These are phyloP conservation scores for Rheum nobile DNA, from an alignment of 148 eudicot species.

Conservation along the genomic window DNA sequence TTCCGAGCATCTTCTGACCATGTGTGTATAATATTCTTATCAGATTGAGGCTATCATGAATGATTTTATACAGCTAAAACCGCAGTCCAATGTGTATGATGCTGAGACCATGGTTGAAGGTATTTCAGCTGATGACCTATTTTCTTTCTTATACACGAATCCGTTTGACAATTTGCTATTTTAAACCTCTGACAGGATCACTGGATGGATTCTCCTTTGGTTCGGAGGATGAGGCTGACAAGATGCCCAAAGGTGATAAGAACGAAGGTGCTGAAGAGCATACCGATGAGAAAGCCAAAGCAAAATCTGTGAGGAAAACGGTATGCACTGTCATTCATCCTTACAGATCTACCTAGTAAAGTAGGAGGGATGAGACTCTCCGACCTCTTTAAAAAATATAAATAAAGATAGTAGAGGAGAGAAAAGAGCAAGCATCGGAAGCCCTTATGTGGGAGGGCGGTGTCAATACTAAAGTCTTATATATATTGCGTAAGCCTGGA, in stretches of 20 bases:
- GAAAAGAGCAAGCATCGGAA: neutral
- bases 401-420: neutral
- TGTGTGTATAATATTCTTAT: slow-evolving; percentile 5
- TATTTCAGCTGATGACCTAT: neutral
- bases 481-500: neutral
- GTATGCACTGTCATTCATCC: slow-evolving; percentile 23
- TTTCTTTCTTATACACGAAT: neutral
- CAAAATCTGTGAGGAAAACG: slow-evolving; percentile 47
- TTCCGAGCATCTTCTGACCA: neutral
- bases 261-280: slow-evolving; percentile 41
- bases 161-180: neutral
- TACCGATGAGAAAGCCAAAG: slow-evolving; percentile 37
- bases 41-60: slow-evolving; percentile 97
- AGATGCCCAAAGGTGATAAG: slow-evolving; percentile 32
- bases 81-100: slow-evolving; percentile 83
- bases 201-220: slow-evolving; percentile 89
- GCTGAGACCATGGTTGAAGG: slow-evolving; percentile 99
- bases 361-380: neutral
- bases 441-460: neutral
- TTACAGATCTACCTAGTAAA: neutral
- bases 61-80: slow-evolving; percentile 85
- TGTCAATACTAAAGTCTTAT: neutral
- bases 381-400: neutral
- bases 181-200: slow-evolving; percentile 39
- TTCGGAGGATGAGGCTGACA: slow-evolving; percentile 87